Evolutionary conservation across 495 filamentous ascomycete genomes (phyloP), one percentile per base, ranked within the genome.

Genomic region (Copromyces sp.): DNA sequence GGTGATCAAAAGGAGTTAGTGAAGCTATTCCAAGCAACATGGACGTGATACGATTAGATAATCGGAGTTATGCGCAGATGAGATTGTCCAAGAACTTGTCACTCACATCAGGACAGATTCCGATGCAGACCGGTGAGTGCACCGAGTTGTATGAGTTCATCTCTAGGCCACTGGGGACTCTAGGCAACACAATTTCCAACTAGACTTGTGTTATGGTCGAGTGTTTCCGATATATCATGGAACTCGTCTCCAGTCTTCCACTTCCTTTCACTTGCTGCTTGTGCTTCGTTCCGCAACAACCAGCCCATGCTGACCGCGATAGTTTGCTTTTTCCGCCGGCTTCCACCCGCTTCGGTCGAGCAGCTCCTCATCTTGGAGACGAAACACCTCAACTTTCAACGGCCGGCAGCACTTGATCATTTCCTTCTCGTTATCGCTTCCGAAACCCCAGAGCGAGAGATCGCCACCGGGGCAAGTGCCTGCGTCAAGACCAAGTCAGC

Each of bases 351-450:
- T 75, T 9, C 53, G 78, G 71, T 90, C 76, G 17, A 89, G 77
- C 1, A 88, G 78, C 39, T 78, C 78, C 14, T 77, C 73, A 73
- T 91, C 87, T 29, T 80, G 79, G 17, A 94, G 79, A 68, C 85
- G 84, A 75, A 87, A 94, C 3, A 94, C 87, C 71, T 92, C 88
- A 12, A 94, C 89, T 16, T 88, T 88, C 9, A 94, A 82, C 2
- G 91, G 90, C n/a, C 91, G 85, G 79, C 90, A 93, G 29, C 88
- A 90, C 17, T 89, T 88, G 32, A 89, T 84, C 92, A 94, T 94
- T 39, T 85, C 85, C 74, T 84, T 83, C 53, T 84, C 87, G 45
- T 86, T 86, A 74, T 89, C 88, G 73, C 86, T 88, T 37, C 89
- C 90, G 86, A 92, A 94, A 1, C 90, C 91, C 90, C 91, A 93